Evolutionary conservation across 768 basidiomycete species (phyloP).

Genomic region (Kondoa malvinella): DNA sequence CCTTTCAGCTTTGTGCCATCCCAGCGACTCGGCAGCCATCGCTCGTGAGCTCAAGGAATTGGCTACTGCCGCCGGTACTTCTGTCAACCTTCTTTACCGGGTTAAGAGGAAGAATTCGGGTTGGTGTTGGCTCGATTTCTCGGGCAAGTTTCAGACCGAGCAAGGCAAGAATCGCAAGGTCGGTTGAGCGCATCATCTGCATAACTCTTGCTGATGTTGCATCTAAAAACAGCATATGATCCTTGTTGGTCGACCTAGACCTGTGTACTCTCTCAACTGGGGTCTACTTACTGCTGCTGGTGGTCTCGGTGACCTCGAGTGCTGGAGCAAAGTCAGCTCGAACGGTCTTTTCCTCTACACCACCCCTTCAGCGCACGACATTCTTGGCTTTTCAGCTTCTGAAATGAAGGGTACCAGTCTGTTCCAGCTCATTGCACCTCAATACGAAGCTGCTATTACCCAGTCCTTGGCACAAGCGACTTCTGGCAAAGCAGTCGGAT

Average conservation of each 20-base stretch:
- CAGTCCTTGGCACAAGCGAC: slow-evolving; percentile 26
- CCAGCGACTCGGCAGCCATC: slow-evolving; percentile 72
- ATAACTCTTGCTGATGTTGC: slow-evolving; percentile 38
- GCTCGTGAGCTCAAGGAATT: slow-evolving; percentile 68
- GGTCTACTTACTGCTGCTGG: slow-evolving; percentile 44
- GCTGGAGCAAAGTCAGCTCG: slow-evolving; percentile 35
- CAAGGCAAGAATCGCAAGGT: slow-evolving; percentile 34
- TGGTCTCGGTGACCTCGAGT: slow-evolving; percentile 36
- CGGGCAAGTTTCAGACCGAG: slow-evolving; percentile 77
- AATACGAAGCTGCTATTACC: slow-evolving; percentile 23
- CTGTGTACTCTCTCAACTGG: slow-evolving; percentile 33
- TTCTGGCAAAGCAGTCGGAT: slow-evolving; percentile 23
- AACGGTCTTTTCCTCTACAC: slow-evolving; percentile 35
- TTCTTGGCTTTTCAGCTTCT: slow-evolving; percentile 29
- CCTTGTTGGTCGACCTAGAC: slow-evolving; percentile 58
- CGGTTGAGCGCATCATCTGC: neutral
- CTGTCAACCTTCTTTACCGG: slow-evolving; percentile 71
- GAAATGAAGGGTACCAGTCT: slow-evolving; percentile 26
- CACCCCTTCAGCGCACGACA: slow-evolving; percentile 30
- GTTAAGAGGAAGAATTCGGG: slow-evolving; percentile 48
- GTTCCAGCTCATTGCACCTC: slow-evolving; percentile 29
- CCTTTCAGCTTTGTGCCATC: slow-evolving; percentile 68
- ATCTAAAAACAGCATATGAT: slow-evolving; percentile 85
- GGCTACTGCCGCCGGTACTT: slow-evolving; percentile 17
- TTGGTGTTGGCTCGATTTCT: slow-evolving; percentile 79